These are phyloP conservation scores for Zalaria sp. DNA, from an alignment of 2,329 filamentous ascomycete species.

Conservation along the genomic window DNA sequence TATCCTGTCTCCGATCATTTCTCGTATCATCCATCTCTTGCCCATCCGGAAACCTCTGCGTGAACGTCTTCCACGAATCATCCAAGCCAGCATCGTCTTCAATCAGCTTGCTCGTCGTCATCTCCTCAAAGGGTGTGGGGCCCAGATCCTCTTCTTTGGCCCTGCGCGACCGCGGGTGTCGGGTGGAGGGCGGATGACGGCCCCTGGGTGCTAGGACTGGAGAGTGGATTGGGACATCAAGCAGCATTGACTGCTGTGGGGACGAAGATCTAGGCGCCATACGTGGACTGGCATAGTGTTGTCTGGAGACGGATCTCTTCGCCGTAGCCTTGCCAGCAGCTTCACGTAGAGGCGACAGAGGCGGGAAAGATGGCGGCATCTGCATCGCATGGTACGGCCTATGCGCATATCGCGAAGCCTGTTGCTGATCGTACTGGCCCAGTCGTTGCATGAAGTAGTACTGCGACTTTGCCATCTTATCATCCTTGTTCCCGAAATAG, in stretches of 20 bases:
- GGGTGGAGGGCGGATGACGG: not conserved
- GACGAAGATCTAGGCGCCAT: not conserved
- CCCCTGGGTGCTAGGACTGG: not conserved
- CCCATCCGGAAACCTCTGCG: not conserved
- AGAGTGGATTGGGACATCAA: constrained; percentile 3
- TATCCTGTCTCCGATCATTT: not conserved
- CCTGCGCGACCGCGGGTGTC: constrained; percentile 2
- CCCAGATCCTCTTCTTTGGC: constrained; percentile 1
- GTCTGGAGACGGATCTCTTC: not conserved
- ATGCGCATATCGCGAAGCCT: constrained; percentile 4
- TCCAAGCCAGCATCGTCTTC: constrained; percentile 6
- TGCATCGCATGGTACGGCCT: constrained; percentile 4
- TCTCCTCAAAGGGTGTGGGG: constrained; percentile 1
- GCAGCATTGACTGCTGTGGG: constrained; percentile 4
- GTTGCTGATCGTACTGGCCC: constrained; percentile 6
- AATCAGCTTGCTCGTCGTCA: constrained; percentile 8
- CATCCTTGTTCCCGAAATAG: constrained; percentile 89
- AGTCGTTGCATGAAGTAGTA: constrained; percentile 69
- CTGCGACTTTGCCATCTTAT: constrained; percentile 96
- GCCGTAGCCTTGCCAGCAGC: not conserved
- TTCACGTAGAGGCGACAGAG: constrained; percentile 4
- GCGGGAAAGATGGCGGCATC: constrained; percentile 8
- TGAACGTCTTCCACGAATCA: constrained; percentile 6
- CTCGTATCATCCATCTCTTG: not conserved
- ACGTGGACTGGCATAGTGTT: not conserved